Base-by-base conservation (phyloP, 768 basidiomycete genomes). In the Scleroderma bovista region DNA sequence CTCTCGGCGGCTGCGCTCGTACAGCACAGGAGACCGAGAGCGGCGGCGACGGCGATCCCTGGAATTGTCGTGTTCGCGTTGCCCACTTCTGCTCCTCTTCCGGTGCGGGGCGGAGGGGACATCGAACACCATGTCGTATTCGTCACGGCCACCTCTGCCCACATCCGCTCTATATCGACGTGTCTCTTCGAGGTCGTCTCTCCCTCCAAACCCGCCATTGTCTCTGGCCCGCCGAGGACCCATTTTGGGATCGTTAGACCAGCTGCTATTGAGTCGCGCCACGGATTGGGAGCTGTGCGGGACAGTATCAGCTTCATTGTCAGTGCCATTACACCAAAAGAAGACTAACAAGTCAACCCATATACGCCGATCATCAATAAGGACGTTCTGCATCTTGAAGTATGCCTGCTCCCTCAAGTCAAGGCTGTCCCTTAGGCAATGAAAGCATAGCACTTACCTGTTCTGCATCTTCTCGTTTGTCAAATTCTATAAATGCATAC, bases 381-480 rank as follows among this genome's bases (percentile, higher is more conserved):
- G 73, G 0, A 98, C 96, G 60, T 98, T 98, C 65, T 98, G 96
- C 96, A 99, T 99, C 68, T 98, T 99, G 73, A 98, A 94, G 68
- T 98, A 99, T 9, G 92, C 96, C 88, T 93, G 56, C 31, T 20
- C 40, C 38, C 34, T 50, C 59, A 26, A 59, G 48, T 13, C 26
- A 33, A 36, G 48, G 46, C 29, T 13, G 38, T 19, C 29, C 8
- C 20, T 29, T 3, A 12, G 13, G 44, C 2, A 26, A 20, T 7
- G 36, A n/a, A 16, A 45, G 32, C 47, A 22, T 46, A 54, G 24
- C 34, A 59, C 78, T 51, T 55, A 90, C 92, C 82, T 93, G 87
- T 68, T 99, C 95, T 8, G 95, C 93, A 33, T 93, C 88, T 54
- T 92, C 93, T 38, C 84, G 72, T 65, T 88, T 90, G 62, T 94